A percentile compares a stretch with the other conserved stretches of the same genome.
phyloP scores from a whole-genome alignment of 177 flowering plant species.

The Tripterygium wilfordii region DNA sequence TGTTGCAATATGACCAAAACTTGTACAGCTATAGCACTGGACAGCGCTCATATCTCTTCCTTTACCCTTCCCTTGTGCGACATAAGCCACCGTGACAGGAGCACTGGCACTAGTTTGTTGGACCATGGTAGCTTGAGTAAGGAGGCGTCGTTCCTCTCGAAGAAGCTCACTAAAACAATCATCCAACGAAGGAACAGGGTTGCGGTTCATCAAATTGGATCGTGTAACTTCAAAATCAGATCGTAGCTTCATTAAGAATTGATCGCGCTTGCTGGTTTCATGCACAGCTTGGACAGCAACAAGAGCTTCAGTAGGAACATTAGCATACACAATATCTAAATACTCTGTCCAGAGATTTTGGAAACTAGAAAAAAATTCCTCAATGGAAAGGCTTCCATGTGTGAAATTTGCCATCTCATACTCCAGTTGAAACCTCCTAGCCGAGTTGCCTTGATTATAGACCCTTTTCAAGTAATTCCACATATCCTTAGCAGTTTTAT shows the following conservation, averaged over 20 bases:
- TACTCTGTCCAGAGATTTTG: slow-evolving; percentile 7
- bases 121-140: slow-evolving; percentile 4
- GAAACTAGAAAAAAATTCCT: slow-evolving; percentile 9
- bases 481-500: neutral
- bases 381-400: slow-evolving; percentile 7
- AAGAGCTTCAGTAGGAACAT: slow-evolving; percentile 5
- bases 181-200: slow-evolving; percentile 12
- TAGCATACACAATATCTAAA: slow-evolving; percentile 4
- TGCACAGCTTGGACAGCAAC: neutral
- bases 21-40: slow-evolving; percentile 9
- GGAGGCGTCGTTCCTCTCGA: slow-evolving; percentile 19
- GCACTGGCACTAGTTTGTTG: neutral
- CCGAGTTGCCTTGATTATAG: neutral
- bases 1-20: slow-evolving; percentile 6
- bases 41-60: neutral
- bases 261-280: slow-evolving; percentile 2
- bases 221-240: slow-evolving; percentile 9
- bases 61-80: slow-evolving; percentile 1
- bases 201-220: slow-evolving; percentile 3
- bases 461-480: neutral
- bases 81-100: slow-evolving; percentile 5
- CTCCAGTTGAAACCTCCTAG: neutral
- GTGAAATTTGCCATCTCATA: neutral
- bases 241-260: slow-evolving; percentile 16
- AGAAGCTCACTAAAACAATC: slow-evolving; percentile 12